A percentile compares a stretch with the other conserved stretches of the same genome.
Evolutionary conservation across 345 rosid species (phyloP).

Genomic region (Sisymbrium irio): DNA sequence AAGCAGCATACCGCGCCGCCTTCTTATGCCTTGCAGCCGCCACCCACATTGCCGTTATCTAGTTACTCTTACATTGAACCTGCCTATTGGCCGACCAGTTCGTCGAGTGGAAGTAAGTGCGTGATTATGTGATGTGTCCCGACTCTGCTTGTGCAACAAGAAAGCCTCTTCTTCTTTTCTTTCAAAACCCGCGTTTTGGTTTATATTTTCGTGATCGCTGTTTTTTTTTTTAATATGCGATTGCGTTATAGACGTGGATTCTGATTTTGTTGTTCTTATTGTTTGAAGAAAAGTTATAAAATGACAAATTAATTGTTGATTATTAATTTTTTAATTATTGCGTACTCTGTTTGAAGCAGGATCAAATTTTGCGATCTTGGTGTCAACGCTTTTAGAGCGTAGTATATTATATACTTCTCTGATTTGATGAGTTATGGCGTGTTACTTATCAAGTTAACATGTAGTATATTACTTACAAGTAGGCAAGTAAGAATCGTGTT

Average conservation of each 20-base stretch:
- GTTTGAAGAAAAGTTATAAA: neutral
- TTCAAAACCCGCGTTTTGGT: no score
- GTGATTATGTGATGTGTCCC: constrained; percentile 11
- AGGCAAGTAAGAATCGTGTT: neutral
- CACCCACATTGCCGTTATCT: constrained; percentile 3
- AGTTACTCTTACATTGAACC: constrained; percentile 18
- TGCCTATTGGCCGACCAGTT: constrained; percentile 5
- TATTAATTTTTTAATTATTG: neutral
- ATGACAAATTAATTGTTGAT: neutral
- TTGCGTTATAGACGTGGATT: constrained; percentile 15
- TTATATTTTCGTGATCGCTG: constrained; percentile 3
- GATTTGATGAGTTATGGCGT: neutral
- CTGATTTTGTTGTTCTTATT: neutral
- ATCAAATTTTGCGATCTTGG: neutral
- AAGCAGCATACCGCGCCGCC: constrained; percentile 21
- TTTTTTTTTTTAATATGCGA: neutral
- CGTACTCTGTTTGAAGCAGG: neutral
- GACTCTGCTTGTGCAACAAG: no score
- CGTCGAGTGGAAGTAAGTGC: neutral
- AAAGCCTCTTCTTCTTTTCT: no score
- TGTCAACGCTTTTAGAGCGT: neutral
- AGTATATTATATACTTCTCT: neutral
- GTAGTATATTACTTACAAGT: neutral
- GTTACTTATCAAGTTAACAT: neutral
- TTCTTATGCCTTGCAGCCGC: neutral